A percentile compares a stretch with the other conserved stretches of the same genome.
These are phyloP conservation scores for Closterium sp. DNA, from an alignment of 139 green algal genomes.

Conservation along the genomic window DNA sequence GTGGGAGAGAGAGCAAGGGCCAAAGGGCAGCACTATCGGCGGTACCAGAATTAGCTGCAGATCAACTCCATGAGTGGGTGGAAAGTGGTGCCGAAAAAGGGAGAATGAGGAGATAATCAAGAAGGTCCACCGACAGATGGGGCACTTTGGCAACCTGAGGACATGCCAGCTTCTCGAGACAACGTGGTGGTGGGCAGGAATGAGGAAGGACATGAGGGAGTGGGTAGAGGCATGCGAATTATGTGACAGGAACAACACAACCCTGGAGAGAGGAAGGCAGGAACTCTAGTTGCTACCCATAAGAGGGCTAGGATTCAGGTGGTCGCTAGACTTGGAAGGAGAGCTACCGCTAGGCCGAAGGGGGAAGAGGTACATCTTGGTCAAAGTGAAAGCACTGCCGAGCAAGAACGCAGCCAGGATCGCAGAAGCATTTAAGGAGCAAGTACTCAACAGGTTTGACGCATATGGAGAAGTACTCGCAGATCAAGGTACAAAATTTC, in stretches of 20 bases:
- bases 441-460: constrained; percentile 23
- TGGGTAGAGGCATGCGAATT: not conserved
- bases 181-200: not conserved
- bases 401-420: constrained; percentile 6
- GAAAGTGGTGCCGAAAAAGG: not conserved
- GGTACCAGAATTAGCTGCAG: not conserved
- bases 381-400: constrained; percentile 23
- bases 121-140: not conserved
- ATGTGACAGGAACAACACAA: too few species aligned
- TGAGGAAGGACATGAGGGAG: not conserved
- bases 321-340: constrained; percentile 26
- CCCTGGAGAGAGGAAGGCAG: too few species aligned
- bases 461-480: constrained; percentile 46
- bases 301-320: not conserved
- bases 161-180: not conserved
- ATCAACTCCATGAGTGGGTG: not conserved
- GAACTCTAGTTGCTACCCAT: not conserved
- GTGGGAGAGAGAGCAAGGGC: not conserved
- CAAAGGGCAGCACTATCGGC: not conserved
- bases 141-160: not conserved
- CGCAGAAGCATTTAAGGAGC: not conserved
- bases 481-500: constrained; percentile 43
- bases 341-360: not conserved
- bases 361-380: constrained; percentile 44
- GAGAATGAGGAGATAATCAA: too few species aligned